These are phyloP conservation scores for Phytophthora europaea DNA, from an alignment of 352 stramenopile genomes.

Conservation along the genomic window DNA sequence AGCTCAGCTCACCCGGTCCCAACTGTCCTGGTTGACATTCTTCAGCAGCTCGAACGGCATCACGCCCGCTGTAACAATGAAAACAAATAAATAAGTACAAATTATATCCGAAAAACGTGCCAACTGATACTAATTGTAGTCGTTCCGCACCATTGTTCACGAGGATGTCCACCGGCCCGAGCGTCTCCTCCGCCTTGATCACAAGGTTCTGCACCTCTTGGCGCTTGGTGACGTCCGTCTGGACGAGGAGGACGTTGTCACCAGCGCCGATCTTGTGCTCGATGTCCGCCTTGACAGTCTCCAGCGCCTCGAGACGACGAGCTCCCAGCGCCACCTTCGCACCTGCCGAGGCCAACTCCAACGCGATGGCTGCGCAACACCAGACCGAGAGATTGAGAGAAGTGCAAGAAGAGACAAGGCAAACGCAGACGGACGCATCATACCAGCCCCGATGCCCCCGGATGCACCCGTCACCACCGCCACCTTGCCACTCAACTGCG, in stretches of 20 bases:
- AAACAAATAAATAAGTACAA: not conserved
- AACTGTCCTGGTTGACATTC: slow-evolving; percentile 93
- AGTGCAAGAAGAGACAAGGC: not conserved
- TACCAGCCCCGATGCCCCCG: slow-evolving; percentile 85
- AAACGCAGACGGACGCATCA: not conserved
- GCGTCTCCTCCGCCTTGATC: slow-evolving; percentile 57
- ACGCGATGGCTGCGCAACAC: slow-evolving; percentile 62
- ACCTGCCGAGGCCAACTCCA: slow-evolving; percentile 73
- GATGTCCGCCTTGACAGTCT: slow-evolving; percentile 53
- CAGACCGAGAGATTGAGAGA: not conserved
- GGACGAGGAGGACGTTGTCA: slow-evolving; percentile 50
- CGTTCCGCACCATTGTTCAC: slow-evolving; percentile 82
- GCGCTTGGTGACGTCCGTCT: slow-evolving; percentile 79
- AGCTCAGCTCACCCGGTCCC: slow-evolving; percentile 62
- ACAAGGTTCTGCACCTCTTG: slow-evolving; percentile 75
- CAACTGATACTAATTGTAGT: not conserved
- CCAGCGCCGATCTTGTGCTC: slow-evolving; percentile 32
- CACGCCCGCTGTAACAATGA: slow-evolving; percentile 70
- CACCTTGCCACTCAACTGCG: slow-evolving; percentile 78
- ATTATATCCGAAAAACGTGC: not conserved
- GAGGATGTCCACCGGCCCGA: slow-evolving; percentile 89
- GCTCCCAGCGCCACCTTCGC: slow-evolving; percentile 88
- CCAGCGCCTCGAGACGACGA: slow-evolving; percentile 70
- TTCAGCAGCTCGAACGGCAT: slow-evolving; percentile 95
- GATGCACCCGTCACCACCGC: slow-evolving; percentile 91